These are phyloP conservation scores for Aspergillus tubingensis DNA, from an alignment of 2,329 filamentous ascomycete species.

Conservation along the genomic window DNA sequence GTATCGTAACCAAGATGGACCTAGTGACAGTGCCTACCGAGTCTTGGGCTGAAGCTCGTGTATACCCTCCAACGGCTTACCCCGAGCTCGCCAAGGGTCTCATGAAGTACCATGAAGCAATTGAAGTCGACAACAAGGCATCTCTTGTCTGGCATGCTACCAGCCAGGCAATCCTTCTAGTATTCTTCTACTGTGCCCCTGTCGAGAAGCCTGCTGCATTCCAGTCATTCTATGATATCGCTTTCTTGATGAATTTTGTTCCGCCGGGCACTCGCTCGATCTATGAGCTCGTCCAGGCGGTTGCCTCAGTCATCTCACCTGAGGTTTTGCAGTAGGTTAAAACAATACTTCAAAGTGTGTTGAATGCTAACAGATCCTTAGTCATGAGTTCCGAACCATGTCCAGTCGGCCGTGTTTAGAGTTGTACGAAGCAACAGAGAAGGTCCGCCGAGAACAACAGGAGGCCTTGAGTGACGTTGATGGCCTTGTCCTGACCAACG, in stretches of 20 bases:
- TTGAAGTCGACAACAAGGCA: slow-evolving; percentile 11
- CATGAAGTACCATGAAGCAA: slow-evolving; percentile 10
- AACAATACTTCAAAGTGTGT: background rate
- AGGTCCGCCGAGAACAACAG: slow-evolving; percentile 2
- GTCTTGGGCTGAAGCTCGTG: slow-evolving; percentile 13
- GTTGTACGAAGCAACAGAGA: slow-evolving; percentile 10
- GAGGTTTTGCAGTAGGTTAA: background rate
- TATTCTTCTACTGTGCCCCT: slow-evolving; percentile 11
- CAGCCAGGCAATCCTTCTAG: slow-evolving; percentile 1
- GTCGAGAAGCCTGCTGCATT: slow-evolving; percentile 9
- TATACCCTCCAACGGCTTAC: slow-evolving; percentile 7
- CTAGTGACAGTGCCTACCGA: slow-evolving; percentile 17
- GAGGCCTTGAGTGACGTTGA: slow-evolving; percentile 8
- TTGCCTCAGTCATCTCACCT: background rate
- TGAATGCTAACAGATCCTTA: background rate
- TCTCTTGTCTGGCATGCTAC: slow-evolving; percentile 3
- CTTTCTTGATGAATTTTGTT: slow-evolving; percentile 3
- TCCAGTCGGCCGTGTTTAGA: slow-evolving; percentile 5
- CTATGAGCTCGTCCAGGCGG: slow-evolving; percentile 5
- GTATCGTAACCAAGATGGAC: slow-evolving; percentile 20
- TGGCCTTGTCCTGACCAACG: background rate
- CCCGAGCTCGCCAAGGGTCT: slow-evolving; percentile 3
- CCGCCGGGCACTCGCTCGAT: slow-evolving; percentile 1
- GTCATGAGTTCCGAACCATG: slow-evolving; percentile 1
- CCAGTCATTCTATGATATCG: slow-evolving; percentile 3